Conservation (phyloP, 2,329 filamentous ascomycete genomes). For the Pseudogymnoascus sp. region DNA sequence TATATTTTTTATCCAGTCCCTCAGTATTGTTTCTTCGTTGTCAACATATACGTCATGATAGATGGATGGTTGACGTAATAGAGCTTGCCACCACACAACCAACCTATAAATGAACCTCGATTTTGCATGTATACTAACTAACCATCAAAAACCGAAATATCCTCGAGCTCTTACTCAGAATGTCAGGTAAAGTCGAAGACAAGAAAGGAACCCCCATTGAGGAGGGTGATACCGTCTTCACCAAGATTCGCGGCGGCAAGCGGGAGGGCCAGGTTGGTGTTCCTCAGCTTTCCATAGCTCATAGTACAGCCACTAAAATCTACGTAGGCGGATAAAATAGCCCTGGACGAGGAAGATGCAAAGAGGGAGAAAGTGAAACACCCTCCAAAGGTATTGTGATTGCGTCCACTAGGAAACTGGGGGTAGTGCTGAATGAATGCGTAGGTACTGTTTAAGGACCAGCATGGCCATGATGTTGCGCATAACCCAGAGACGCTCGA, state of each 20-base stretch:
- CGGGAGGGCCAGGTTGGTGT: slow-evolving; percentile 31
- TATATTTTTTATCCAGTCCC: neutral
- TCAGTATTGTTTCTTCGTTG: neutral
- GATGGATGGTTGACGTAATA: neutral
- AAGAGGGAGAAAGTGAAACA: slow-evolving; percentile 32
- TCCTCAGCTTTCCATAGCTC: neutral
- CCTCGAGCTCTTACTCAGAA: neutral
- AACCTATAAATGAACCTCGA: neutral
- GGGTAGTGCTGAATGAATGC: neutral
- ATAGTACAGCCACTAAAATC: neutral
- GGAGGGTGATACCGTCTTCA: slow-evolving; percentile 34
- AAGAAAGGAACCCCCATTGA: slow-evolving; percentile 33
- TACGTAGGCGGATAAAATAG: slow-evolving; percentile 32
- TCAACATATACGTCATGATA: neutral
- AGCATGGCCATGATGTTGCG: slow-evolving; percentile 33
- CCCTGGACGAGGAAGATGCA: slow-evolving; percentile 30
- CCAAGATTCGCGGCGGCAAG: slow-evolving; percentile 32
- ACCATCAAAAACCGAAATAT: neutral
- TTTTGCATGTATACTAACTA: too few relatives aligned
- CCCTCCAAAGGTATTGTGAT: slow-evolving; percentile 32
- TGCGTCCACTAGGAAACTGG: neutral
- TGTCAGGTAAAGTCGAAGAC: slow-evolving; percentile 19
- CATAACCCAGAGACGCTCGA: slow-evolving; percentile 33
- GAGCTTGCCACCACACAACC: neutral
- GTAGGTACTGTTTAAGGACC: slow-evolving; percentile 33